phyloP scores from a whole-genome alignment of 1,284 basidiomycete species.

The Trichosporon sp. region DNA sequence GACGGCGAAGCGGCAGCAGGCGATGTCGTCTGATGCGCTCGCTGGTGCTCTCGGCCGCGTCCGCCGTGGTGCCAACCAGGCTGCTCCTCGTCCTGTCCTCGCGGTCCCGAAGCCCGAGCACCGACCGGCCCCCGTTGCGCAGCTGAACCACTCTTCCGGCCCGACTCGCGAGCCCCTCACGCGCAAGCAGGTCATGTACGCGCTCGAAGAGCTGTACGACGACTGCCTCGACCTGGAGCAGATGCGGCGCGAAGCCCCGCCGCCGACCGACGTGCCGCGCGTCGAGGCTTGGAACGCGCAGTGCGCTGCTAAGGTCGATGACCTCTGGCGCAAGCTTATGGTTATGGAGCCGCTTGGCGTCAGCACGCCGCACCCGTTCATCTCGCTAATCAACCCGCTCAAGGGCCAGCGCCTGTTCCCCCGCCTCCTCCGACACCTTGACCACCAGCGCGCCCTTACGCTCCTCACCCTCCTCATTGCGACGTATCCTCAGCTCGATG shows the following conservation, averaged over 20 bases:
- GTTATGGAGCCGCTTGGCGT: conserved; percentile 88
- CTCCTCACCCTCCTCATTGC: conserved; percentile 87
- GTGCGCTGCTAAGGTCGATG: conserved; percentile 61
- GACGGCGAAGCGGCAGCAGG: conserved; percentile 77
- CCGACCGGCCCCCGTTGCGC: conserved; percentile 41
- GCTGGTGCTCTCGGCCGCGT: conserved; percentile 94
- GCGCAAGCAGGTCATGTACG: conserved; percentile 68
- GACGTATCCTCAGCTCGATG: conserved; percentile 88
- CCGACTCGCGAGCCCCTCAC: conserved; percentile 62
- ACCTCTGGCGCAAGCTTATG: conserved; percentile 74
- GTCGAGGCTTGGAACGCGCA: conserved; percentile 58
- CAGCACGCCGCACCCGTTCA: conserved; percentile 92
- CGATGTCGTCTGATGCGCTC: conserved; percentile 53
- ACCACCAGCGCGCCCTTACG: conserved; percentile 72
- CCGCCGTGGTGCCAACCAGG: conserved; percentile 53
- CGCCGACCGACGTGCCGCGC: conserved; percentile 51
- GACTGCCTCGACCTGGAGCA: conserved; percentile 80
- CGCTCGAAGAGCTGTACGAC: conserved; percentile 83
- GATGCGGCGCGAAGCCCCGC: conserved; percentile 70
- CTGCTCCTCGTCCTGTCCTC: conserved; percentile 89
- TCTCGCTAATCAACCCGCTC: conserved; percentile 77
- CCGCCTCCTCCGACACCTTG: conserved; percentile 80
- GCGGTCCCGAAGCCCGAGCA: conserved; percentile 60
- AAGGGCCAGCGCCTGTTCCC: conserved; percentile 94
- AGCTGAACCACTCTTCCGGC: conserved; percentile 37